Percentiles rank a stretch among this genome's conserved stretches.
phyloP scores from a whole-genome alignment of 2,329 filamentous ascomycete species.

The Sclerotinia nivalis region DNA sequence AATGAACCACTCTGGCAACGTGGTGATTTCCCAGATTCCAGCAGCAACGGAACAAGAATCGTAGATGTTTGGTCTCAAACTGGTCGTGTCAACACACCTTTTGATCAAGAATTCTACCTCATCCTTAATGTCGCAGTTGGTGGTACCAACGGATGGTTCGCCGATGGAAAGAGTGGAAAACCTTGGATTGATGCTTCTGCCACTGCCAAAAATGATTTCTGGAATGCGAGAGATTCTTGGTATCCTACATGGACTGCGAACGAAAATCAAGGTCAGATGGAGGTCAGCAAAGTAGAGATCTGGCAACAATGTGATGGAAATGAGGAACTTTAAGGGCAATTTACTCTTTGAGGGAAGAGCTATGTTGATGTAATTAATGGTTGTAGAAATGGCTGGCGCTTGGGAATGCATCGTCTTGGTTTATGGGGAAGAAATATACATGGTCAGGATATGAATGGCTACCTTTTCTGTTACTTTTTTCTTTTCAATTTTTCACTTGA shows the following conservation, averaged over 20 bases:
- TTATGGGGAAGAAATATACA: not conserved
- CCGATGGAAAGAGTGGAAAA: conserved; percentile 69
- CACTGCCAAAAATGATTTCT: conserved; percentile 74
- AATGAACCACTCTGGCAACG: conserved; percentile 66
- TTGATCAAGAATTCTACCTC: conserved; percentile 75
- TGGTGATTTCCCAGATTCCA: conserved; percentile 65
- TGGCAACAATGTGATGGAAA: conserved; percentile 67
- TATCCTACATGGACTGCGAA: conserved; percentile 65
- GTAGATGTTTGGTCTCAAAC: conserved; percentile 64
- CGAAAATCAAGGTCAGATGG: conserved; percentile 58
- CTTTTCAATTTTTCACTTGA: not conserved
- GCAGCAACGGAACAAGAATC: conserved; percentile 65
- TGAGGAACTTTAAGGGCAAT: conserved; percentile 41
- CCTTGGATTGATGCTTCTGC: conserved; percentile 73
- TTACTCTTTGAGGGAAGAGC: not conserved
- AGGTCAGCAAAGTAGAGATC: conserved; percentile 70
- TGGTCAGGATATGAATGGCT: not conserved
- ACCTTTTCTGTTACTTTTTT: not conserved
- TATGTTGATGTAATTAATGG: not conserved
- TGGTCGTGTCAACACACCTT: conserved; percentile 64
- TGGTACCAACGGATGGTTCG: conserved; percentile 80
- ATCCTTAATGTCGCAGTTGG: conserved; percentile 76
- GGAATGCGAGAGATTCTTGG: conserved; percentile 67
- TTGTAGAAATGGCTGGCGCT: conserved; percentile 2
- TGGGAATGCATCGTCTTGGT: conserved; percentile 4